Percentiles rank a stretch among this genome's conserved stretches.
phyloP scores from a whole-genome alignment of 1,284 basidiomycete genomes.

The Wolfiporia cocos region DNA sequence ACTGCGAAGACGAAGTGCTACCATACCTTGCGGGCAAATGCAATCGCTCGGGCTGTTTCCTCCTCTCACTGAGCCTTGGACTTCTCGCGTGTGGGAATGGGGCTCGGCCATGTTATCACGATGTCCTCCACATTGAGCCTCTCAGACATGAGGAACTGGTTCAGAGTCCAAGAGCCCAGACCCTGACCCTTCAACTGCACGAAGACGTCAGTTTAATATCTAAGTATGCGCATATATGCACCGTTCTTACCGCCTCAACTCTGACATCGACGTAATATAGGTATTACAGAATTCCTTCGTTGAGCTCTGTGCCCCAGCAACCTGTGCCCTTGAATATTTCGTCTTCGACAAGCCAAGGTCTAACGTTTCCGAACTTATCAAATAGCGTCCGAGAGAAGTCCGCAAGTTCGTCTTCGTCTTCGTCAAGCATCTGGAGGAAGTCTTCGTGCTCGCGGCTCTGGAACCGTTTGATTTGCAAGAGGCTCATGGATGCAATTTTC shows the following conservation, averaged over 20 bases:
- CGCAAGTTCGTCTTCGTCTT: neutral
- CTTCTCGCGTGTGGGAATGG: neutral
- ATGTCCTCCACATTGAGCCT: slow-evolving; percentile 13
- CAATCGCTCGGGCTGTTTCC: slow-evolving; percentile 8
- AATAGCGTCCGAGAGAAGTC: slow-evolving; percentile 14
- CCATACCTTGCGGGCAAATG: slow-evolving; percentile 17
- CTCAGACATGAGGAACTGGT: slow-evolving; percentile 16
- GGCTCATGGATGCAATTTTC: neutral
- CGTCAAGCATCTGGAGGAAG: neutral
- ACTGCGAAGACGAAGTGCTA: too few relatives aligned
- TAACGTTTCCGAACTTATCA: slow-evolving; percentile 21
- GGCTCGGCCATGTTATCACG: slow-evolving; percentile 16
- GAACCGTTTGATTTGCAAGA: neutral
- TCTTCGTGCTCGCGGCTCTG: neutral
- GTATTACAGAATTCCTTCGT: slow-evolving; percentile 3
- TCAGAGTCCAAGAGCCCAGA: slow-evolving; percentile 21
- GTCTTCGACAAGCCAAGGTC: slow-evolving; percentile 21
- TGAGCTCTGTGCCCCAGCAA: slow-evolving; percentile 24
- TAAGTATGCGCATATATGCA: neutral
- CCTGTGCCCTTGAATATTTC: slow-evolving; percentile 26
- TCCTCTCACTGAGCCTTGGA: neutral
- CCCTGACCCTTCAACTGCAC: slow-evolving; percentile 16
- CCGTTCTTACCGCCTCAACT: neutral
- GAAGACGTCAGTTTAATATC: neutral
- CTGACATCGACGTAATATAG: neutral